Percentiles rank a stretch among this genome's conserved stretches.
phyloP scores from a whole-genome alignment of 306 rosid genomes.

The Quercus wislizeni region DNA sequence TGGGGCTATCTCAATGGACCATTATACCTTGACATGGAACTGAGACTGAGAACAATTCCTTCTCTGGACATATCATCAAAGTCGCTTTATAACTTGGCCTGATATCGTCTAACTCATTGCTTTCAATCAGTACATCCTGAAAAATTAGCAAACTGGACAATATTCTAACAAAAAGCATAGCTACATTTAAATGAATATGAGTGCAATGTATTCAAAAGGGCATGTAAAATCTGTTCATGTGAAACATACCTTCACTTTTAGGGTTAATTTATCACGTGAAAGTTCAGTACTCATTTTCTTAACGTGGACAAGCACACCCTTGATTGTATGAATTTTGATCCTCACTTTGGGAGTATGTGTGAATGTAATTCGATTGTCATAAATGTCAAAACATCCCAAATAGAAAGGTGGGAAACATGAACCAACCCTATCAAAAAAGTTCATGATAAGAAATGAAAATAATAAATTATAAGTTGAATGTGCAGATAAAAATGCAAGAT shows the following conservation, averaged over 20 bases:
- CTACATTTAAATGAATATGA: background rate
- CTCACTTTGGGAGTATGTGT: constrained; percentile 18
- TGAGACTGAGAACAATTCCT: constrained; percentile 15
- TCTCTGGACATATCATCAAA: constrained; percentile 26
- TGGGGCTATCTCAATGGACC: background rate
- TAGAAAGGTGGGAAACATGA: constrained; percentile 25
- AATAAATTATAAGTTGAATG: background rate
- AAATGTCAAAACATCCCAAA: constrained; percentile 30
- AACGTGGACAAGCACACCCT: constrained; percentile 18
- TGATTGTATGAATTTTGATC: constrained; percentile 9
- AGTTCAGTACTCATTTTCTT: background rate
- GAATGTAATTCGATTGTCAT: constrained; percentile 30
- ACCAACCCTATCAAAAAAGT: constrained; percentile 46
- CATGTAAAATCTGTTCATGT: background rate
- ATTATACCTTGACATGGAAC: constrained; percentile 39
- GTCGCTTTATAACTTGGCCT: constrained; percentile 31
- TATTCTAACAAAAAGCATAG: background rate
- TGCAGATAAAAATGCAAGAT: background rate
- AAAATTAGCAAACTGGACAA: background rate
- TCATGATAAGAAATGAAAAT: background rate
- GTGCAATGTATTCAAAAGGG: background rate
- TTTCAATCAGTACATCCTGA: constrained; percentile 36
- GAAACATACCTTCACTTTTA: constrained; percentile 33
- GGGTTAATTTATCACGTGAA: constrained; percentile 13
- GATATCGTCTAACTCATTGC: constrained; percentile 39